Evolutionary conservation across 441 rosid species (phyloP).

Genomic region (Cnidoscolus chayamansa): DNA sequence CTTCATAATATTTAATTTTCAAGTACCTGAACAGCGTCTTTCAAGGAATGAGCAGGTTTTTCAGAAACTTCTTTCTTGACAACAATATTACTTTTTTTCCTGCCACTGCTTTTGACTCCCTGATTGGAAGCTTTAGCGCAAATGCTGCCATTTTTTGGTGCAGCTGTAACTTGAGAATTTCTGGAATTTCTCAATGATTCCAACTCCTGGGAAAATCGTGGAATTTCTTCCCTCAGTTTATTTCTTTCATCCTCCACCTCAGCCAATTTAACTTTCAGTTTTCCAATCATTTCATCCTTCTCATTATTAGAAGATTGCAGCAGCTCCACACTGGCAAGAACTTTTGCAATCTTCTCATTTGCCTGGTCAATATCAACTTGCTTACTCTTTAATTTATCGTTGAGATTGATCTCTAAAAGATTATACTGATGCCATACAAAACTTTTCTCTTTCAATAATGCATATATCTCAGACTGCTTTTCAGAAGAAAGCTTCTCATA

Average conservation of each 20-base stretch:
- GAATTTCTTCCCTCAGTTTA: slow-evolving; percentile 42
- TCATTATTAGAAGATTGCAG: slow-evolving; percentile 51
- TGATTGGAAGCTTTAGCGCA: slow-evolving; percentile 22
- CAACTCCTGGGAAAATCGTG: slow-evolving; percentile 43
- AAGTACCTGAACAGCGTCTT: slow-evolving; percentile 40
- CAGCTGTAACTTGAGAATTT: slow-evolving; percentile 37
- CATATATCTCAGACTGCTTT: slow-evolving; percentile 49
- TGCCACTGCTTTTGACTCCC: slow-evolving; percentile 16
- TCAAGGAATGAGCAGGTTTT: slow-evolving; percentile 20
- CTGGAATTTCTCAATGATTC: slow-evolving; percentile 45
- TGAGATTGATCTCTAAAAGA: slow-evolving; percentile 45
- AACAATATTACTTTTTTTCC: slow-evolving; percentile 8
- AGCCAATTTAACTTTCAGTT: slow-evolving; percentile 40
- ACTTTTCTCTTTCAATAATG: slow-evolving; percentile 55
- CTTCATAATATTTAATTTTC: neutral
- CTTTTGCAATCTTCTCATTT: slow-evolving; percentile 42
- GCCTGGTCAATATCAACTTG: slow-evolving; percentile 50
- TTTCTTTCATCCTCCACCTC: slow-evolving; percentile 45
- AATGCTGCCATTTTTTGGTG: slow-evolving; percentile 37
- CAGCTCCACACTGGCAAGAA: slow-evolving; percentile 45
- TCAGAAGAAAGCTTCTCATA: slow-evolving; percentile 45
- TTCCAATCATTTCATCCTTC: slow-evolving; percentile 57
- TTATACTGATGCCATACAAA: slow-evolving; percentile 74
- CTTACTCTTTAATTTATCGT: slow-evolving; percentile 49
- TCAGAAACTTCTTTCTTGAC: slow-evolving; percentile 45